These are phyloP conservation scores for Aspergillus amoenus DNA, from an alignment of 2,329 filamentous ascomycete genomes.

Conservation along the genomic window DNA sequence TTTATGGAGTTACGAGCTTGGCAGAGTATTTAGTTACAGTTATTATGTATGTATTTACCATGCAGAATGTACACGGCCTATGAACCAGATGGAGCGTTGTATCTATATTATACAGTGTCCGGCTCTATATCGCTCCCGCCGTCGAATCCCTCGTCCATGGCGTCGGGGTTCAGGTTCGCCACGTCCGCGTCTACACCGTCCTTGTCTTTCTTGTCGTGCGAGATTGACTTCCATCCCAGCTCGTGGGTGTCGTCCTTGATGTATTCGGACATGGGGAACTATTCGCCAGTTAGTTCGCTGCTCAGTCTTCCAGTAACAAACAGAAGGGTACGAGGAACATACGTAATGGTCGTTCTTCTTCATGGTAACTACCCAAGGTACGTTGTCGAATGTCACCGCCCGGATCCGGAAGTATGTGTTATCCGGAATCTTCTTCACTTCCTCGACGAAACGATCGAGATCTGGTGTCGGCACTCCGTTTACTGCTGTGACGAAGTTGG, in stretches of 20 bases:
- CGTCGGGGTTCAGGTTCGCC: constrained; percentile 46
- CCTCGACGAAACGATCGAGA: constrained; percentile 73
- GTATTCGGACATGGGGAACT: constrained; percentile 67
- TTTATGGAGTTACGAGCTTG: background rate
- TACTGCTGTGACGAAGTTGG: constrained; percentile 96
- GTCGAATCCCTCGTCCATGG: constrained; percentile 45
- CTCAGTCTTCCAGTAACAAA: background rate
- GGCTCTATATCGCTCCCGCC: constrained; percentile 41
- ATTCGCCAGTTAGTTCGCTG: constrained; percentile 10
- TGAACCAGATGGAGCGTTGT: background rate
- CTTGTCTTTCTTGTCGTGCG: constrained; percentile 49
- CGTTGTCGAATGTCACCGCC: constrained; percentile 97
- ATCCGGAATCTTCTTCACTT: constrained; percentile 84
- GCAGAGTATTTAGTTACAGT: background rate
- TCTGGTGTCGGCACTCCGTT: constrained; percentile 85
- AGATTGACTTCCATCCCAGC: constrained; percentile 59
- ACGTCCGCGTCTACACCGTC: constrained; percentile 37
- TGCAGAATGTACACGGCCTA: background rate
- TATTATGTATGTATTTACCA: background rate
- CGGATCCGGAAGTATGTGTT: constrained; percentile 98
- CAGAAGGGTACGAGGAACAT: constrained; percentile 20
- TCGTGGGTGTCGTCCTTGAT: constrained; percentile 54
- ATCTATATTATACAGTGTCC: constrained; percentile 22
- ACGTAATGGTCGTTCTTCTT: constrained; percentile 99
- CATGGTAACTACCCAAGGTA: constrained; percentile 99